Conservation (phyloP, 805 yeast species). For the Deakozyma indianensis region DNA sequence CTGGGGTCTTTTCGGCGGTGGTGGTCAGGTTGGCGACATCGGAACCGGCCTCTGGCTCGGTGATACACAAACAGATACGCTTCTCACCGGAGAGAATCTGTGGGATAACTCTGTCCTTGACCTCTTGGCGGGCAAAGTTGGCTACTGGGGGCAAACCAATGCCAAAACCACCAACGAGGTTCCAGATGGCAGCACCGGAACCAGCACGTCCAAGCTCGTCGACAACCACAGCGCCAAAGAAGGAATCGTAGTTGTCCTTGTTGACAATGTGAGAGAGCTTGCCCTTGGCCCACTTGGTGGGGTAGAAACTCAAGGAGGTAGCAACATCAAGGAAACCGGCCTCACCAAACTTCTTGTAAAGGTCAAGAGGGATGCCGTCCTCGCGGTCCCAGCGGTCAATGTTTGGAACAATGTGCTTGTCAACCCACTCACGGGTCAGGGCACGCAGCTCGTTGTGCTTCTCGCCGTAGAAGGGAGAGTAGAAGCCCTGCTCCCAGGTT, state of each 20-base stretch:
- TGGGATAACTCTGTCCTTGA: constrained; percentile 24
- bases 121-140: constrained; percentile 19
- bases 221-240: constrained; percentile 23
- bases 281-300: constrained; percentile 20
- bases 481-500: constrained; percentile 30
- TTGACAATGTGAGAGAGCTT: constrained; percentile 17
- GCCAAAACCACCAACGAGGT: constrained; percentile 26
- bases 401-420: constrained; percentile 23
- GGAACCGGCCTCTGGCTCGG: constrained; percentile 31
- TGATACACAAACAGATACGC: constrained; percentile 28
- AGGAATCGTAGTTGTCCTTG: constrained; percentile 22
- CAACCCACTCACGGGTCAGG: constrained; percentile 27
- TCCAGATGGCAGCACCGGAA: constrained; percentile 29
- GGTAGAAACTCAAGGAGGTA: constrained; percentile 16
- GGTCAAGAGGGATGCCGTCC: constrained; percentile 20
- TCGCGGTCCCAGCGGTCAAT: constrained; percentile 30
- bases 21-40: constrained; percentile 30
- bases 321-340: constrained; percentile 25
- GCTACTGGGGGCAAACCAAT: constrained; percentile 29
- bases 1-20: constrained; percentile 25
- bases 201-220: constrained; percentile 28
- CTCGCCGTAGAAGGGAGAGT: constrained; percentile 25
- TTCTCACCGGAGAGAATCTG: constrained; percentile 24
- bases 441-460: constrained; percentile 25
- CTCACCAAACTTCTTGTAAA: constrained; percentile 22